Conservation (phyloP, 2,329 filamentous ascomycete species). For the Diaporthe caulivora region DNA sequence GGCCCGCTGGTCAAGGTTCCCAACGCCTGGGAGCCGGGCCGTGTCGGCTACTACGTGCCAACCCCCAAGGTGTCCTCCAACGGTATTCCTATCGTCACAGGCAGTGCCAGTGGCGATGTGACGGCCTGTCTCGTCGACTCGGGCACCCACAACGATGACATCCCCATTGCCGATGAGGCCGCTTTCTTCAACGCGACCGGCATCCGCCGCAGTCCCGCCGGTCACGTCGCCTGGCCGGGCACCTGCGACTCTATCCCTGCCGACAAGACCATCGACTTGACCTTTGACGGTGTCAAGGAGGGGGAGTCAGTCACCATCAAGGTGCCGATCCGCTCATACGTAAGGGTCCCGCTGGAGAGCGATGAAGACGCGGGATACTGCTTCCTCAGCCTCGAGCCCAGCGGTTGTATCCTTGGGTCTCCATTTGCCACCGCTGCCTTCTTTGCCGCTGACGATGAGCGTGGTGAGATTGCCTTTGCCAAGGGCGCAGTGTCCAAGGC, state of each 20-base stretch:
- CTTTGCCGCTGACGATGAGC: conserved; percentile 50
- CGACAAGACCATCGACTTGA: conserved; percentile 44
- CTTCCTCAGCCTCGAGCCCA: conserved; percentile 45
- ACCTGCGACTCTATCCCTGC: conserved; percentile 47
- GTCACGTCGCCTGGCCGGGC: conserved; percentile 45
- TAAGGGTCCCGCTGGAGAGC: conserved; percentile 38
- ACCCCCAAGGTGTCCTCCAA: conserved; percentile 42
- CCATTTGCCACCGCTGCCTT: conserved; percentile 49
- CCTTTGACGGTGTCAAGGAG: conserved; percentile 43
- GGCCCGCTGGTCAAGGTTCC: conserved; percentile 49
- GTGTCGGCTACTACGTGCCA: conserved; percentile 43
- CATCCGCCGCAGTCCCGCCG: conserved; percentile 38
- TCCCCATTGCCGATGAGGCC: conserved; percentile 40
- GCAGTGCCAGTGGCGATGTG: conserved; percentile 35
- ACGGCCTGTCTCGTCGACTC: conserved; percentile 49
- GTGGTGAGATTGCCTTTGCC: conserved; percentile 48
- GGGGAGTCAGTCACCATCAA: conserved; percentile 45
- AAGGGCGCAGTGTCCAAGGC: conserved; percentile 48
- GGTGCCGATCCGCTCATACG: conserved; percentile 50
- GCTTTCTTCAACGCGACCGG: conserved; percentile 43
- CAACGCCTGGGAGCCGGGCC: conserved; percentile 15
- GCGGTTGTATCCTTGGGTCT: conserved; percentile 47
- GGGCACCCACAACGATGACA: conserved; percentile 45
- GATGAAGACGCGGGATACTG: conserved; percentile 43
- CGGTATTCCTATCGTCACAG: conserved; percentile 40